Percentiles rank a stretch among this genome's conserved stretches.
phyloP scores from a whole-genome alignment of 148 eudicot genomes.

The Bassia scoparia region DNA sequence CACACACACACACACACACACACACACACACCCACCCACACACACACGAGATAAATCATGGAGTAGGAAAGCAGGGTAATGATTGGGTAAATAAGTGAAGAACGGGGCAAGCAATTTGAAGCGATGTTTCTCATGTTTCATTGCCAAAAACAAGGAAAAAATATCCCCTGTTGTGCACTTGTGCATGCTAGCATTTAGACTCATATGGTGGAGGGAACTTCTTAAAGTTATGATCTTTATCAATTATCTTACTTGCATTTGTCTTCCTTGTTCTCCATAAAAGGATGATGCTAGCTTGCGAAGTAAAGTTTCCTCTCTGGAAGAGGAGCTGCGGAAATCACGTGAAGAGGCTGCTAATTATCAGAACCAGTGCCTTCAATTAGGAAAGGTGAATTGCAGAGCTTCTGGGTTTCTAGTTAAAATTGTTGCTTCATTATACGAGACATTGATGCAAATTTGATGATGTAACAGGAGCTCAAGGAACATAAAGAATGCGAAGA shows the following conservation, averaged over 20 bases:
- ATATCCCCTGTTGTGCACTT: background rate
- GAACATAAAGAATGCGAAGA: constrained; percentile 74
- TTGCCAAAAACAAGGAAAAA: too few species aligned
- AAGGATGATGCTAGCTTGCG: constrained; percentile 64
- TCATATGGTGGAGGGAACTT: background rate
- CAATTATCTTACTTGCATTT: background rate
- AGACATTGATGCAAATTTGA: constrained; percentile 16
- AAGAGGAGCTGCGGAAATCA: constrained; percentile 62
- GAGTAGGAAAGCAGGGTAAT: background rate
- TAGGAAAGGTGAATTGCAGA: constrained; percentile 60
- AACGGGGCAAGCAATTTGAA: background rate
- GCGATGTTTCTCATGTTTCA: background rate
- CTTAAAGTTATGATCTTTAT: background rate
- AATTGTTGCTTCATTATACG: constrained; percentile 1
- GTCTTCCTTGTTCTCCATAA: constrained; percentile 17
- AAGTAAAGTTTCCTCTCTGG: constrained; percentile 57
- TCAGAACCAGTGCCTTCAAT: constrained; percentile 45
- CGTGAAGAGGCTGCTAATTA: constrained; percentile 55
- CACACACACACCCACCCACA: background rate
- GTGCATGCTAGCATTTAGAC: background rate
- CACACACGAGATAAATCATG: background rate
- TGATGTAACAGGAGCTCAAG: constrained; percentile 69
- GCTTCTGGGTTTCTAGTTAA: constrained; percentile 15
- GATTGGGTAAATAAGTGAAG: background rate
- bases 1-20: background rate